Base-by-base conservation (phyloP, 805 yeast genomes). In the Kodamaea leandrae region DNA sequence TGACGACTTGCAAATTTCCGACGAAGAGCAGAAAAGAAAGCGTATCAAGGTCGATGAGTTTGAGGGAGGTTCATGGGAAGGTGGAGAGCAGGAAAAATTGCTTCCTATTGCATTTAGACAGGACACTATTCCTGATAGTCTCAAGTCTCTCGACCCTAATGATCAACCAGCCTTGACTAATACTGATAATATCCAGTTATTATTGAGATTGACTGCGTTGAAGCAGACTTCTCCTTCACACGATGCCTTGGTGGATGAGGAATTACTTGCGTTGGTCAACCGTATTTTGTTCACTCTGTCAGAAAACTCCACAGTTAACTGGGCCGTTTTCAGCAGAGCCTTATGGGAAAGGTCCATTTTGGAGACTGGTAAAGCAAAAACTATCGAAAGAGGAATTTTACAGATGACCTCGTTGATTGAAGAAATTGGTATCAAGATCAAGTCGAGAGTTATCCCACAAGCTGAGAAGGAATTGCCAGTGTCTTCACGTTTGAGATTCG, bases 391-490 rank as follows among this genome's bases (percentile, higher is more conserved):
- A 58, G 98, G 98, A 37, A 81, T 90, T 4, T 69, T 93, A 38
- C 99, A 93, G 63, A 82, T 93, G 83, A 91, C 90, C 41, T 82
- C 95, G 3, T 68, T 93, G 32, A 93, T 90, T 19, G 96, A 89
- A 55, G 96, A 90, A 58, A 68, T 88, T 18, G 95, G 91, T 2
- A 73, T 82, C 42, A 76, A 80, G 42, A 78, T 83, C 38, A 69
- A 72, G 40, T 66, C 82, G 6, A 72, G 80, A 37, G 50, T 67
- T 68, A 53, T 77, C 70, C 64, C 86, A 74, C 47, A 71, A 58
- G 63, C 67, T 0, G 50, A 49, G 20, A 55, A 58, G 4, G 57
- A 60, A 6, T 57, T 72, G 9, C 63, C 73, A 2, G 66, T 74
- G 26, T 69, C 81, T 3, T 51, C 70, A 3, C 76, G 96, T 51